A percentile compares a stretch with the other conserved stretches of the same genome.
Conservation (phyloP, 2,329 filamentous ascomycete species). For the Pseudogymnoascus sp. region DNA sequence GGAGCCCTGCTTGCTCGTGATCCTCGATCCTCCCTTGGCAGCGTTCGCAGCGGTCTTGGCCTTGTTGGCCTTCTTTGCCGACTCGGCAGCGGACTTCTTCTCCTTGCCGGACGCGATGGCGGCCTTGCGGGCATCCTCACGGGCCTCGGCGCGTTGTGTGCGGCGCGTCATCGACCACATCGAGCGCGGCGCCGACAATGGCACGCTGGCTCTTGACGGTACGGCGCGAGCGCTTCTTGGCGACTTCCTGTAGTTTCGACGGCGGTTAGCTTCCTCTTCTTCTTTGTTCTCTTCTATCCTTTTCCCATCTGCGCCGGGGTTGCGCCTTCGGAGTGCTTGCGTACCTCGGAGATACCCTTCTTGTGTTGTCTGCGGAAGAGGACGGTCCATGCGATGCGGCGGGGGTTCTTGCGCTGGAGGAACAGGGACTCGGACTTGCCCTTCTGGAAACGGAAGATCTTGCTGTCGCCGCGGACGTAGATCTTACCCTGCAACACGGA, state of each 20-base stretch:
- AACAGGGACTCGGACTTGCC: slow-evolving; percentile 99
- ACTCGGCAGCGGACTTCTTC: slow-evolving; percentile 84
- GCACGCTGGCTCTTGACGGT: slow-evolving; percentile 98
- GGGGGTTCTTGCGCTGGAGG: slow-evolving; percentile 99
- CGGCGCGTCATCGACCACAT: slow-evolving; percentile 99
- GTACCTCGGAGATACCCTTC: slow-evolving; percentile 99
- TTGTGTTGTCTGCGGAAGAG: slow-evolving; percentile 98
- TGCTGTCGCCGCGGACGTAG: slow-evolving; percentile 99
- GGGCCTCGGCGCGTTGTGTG: slow-evolving; percentile 88
- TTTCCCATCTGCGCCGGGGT: neutral
- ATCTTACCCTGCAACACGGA: slow-evolving; percentile 75
- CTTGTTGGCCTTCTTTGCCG: slow-evolving; percentile 98
- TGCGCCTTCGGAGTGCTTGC: slow-evolving; percentile 30
- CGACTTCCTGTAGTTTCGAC: slow-evolving; percentile 70
- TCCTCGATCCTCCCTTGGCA: slow-evolving; percentile 73
- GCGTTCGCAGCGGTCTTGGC: slow-evolving; percentile 76
- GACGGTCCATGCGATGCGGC: slow-evolving; percentile 97
- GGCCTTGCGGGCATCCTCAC: slow-evolving; percentile 77
- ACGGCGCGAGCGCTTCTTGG: slow-evolving; percentile 98
- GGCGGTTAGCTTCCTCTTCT: slow-evolving; percentile 1
- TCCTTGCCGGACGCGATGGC: slow-evolving; percentile 98
- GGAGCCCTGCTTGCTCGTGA: slow-evolving; percentile 93
- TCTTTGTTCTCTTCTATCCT: neutral
- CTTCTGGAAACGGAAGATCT: slow-evolving; percentile 99
- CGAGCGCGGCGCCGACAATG: slow-evolving; percentile 97